Evolutionary conservation across 345 rosid genomes (phyloP).

Genomic region (Raphanus raphanistrum): DNA sequence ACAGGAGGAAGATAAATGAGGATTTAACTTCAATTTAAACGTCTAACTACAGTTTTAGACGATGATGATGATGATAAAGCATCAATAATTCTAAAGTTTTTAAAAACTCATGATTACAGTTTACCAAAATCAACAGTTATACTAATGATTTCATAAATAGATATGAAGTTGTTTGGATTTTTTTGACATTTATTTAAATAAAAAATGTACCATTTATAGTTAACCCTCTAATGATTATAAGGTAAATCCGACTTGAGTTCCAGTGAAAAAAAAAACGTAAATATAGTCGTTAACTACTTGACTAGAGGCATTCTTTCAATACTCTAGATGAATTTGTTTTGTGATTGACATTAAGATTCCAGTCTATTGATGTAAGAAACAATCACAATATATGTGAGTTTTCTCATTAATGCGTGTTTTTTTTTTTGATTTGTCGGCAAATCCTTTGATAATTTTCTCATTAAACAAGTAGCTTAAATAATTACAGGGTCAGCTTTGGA

Average conservation of each 20-base stretch:
- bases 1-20: neutral
- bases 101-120: neutral
- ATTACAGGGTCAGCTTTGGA: slow-evolving; percentile 18
- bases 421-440: neutral
- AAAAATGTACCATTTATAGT: too few species aligned
- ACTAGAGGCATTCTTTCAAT: neutral
- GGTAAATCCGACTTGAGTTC: neutral
- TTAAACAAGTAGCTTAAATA: slow-evolving; percentile 1
- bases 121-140: neutral
- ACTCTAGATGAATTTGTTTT: neutral
- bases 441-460: neutral
- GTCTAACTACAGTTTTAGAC: neutral
- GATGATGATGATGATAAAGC: neutral
- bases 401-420: neutral
- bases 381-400: neutral
- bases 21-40: neutral
- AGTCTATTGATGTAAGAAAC: too few species aligned
- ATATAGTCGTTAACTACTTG: neutral
- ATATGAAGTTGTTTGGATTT: neutral
- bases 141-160: slow-evolving; percentile 25
- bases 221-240: neutral
- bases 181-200: too few species aligned
- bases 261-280: neutral
- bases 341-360: neutral
- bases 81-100: slow-evolving; percentile 15